Evolutionary conservation across 1,284 basidiomycete species (phyloP), one percentile per base, ranked within the genome.

Genomic region (Cryptococcus sp.): DNA sequence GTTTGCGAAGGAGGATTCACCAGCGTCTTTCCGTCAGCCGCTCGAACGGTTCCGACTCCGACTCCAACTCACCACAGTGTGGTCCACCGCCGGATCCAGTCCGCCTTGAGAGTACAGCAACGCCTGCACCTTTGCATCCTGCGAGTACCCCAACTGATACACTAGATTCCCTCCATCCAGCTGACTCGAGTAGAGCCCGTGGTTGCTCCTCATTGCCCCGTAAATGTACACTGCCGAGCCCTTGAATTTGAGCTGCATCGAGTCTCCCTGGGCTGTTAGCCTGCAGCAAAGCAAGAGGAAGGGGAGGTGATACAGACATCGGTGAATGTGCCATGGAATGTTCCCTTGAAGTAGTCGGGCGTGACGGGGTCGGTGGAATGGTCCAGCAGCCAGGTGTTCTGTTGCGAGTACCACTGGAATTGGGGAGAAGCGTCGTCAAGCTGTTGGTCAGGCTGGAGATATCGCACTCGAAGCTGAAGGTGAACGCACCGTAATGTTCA

Each of bases 401-500:
- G 9, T 28, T 18, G 34, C 2, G 53, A 52, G 33, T 42, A 43
- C 33, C 47, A 59, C 16, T 42, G 34, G 40, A 57, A 51, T 31
- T 53, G 53, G 6, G 58, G 58, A 5, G 55, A 57, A 18, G 43
- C 40, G 28, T 57, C 53, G 49, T 59, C 58, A 16, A 59, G 38
- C 57, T 59, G 19, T 36, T n/a, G n/a, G n/a, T n/a, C n/a, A n/a
- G n/a, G n/a, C n/a, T n/a, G n/a, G n/a, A 36, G 9, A 36, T 21
- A 10, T 18, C 6, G 35, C n/a, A n/a, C 16, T 10, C 7, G 7
- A 6, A 7, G 19, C 14, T 16, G 35, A 36, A 9, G 35, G 37
- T n/a, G 14, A 40, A 9, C 3, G 22, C 19, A 50, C 48, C n/a
- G 48, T 50, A 42, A 50, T 25, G 28, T 50, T 50, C 48, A 50